Percentiles rank a stretch among this genome's conserved stretches.
Conservation (phyloP, 345 rosid genomes). For the Gynandropsis gynandra region DNA sequence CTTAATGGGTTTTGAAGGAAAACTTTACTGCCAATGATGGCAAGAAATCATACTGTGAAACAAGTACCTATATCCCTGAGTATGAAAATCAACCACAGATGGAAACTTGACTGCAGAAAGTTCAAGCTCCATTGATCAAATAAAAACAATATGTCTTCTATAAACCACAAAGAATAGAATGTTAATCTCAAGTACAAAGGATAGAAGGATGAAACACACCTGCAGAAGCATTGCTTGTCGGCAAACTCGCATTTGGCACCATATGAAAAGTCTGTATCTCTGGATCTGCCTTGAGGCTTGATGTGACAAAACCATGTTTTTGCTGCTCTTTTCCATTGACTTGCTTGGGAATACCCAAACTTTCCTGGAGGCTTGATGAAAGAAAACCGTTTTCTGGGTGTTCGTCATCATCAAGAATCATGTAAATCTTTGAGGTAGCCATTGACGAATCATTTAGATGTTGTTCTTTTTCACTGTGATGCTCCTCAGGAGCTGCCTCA, state of each 20-base stretch:
- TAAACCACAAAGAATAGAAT: too few species aligned
- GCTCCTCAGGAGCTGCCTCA: conserved; percentile 22
- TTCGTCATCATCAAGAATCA: too few species aligned
- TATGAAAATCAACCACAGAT: not conserved
- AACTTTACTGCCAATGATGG: conserved; percentile 3
- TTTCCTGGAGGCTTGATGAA: conserved; percentile 24
- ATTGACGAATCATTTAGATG: conserved; percentile 19
- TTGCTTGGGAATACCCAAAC: conserved; percentile 18
- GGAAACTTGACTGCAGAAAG: too few species aligned
- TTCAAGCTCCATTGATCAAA: too few species aligned
- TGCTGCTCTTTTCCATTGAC: conserved; percentile 26
- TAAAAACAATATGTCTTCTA: too few species aligned
- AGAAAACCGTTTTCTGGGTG: too few species aligned
- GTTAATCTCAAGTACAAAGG: not conserved
- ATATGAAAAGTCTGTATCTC: conserved; percentile 25
- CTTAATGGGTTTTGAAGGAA: not conserved
- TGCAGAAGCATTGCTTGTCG: conserved; percentile 28
- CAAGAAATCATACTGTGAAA: conserved; percentile 9
- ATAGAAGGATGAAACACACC: conserved; percentile 27
- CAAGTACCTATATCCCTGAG: conserved; percentile 8
- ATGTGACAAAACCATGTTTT: conserved; percentile 23
- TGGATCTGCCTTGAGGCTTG: conserved; percentile 23
- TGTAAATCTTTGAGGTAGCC: too few species aligned
- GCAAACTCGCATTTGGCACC: conserved; percentile 21
- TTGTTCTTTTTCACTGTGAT: conserved; percentile 19